Percentiles rank a stretch among this genome's conserved stretches.
phyloP scores from a whole-genome alignment of 2,329 filamentous ascomycete species.

The Claviceps paspali region DNA sequence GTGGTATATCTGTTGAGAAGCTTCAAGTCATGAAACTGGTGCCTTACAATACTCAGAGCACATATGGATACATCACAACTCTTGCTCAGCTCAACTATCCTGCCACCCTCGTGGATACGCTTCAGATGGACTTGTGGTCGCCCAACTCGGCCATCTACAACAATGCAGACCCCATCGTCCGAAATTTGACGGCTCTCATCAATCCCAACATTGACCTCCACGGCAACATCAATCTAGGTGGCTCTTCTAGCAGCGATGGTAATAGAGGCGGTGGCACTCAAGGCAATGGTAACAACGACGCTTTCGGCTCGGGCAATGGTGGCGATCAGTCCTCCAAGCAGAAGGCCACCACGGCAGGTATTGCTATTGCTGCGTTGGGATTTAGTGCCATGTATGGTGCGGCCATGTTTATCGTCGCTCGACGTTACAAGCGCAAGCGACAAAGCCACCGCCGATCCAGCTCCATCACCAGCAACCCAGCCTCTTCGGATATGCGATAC shows the following conservation, averaged over 20 bases:
- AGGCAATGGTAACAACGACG: slow-evolving; percentile 23
- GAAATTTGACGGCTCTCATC: slow-evolving; percentile 63
- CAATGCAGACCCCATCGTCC: slow-evolving; percentile 48
- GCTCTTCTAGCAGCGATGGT: slow-evolving; percentile 17
- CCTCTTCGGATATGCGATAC: slow-evolving; percentile 38
- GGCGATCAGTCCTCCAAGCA: slow-evolving; percentile 41
- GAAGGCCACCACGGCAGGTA: slow-evolving; percentile 47
- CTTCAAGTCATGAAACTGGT: slow-evolving; percentile 56
- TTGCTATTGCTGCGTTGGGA: slow-evolving; percentile 62
- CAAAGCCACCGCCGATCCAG: slow-evolving; percentile 61
- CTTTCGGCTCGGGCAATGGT: slow-evolving; percentile 26
- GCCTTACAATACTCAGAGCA: slow-evolving; percentile 56
- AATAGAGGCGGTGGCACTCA: slow-evolving; percentile 19
- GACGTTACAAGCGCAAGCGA: slow-evolving; percentile 78
- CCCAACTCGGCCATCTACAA: slow-evolving; percentile 63
- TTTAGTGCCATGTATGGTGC: slow-evolving; percentile 80
- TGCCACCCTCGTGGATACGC: slow-evolving; percentile 46
- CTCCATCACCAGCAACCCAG: slow-evolving; percentile 44
- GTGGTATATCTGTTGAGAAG: slow-evolving; percentile 38
- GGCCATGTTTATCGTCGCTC: slow-evolving; percentile 86
- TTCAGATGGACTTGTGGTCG: slow-evolving; percentile 54
- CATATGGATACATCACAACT: slow-evolving; percentile 68
- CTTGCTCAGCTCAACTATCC: slow-evolving; percentile 57
- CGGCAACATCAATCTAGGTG: slow-evolving; percentile 22
- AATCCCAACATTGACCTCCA: slow-evolving; percentile 53